phyloP scores from a whole-genome alignment of 495 filamentous ascomycete genomes.

The Penicillium manginii region DNA sequence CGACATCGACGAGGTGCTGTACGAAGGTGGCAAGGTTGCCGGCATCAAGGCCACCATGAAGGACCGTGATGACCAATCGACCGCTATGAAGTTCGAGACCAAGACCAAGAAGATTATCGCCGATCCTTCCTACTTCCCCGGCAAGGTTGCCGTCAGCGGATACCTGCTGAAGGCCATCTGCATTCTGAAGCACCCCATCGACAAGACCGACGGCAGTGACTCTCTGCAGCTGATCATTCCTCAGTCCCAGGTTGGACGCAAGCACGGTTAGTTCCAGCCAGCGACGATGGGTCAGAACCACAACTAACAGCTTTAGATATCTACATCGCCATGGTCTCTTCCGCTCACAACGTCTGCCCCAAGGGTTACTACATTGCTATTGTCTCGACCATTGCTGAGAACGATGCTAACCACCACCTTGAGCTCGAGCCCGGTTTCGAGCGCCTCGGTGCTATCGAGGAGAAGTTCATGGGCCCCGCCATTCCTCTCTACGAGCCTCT shows the following conservation, averaged over 20 bases:
- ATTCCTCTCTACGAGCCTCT: slow-evolving; percentile 94
- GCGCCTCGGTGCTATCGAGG: slow-evolving; percentile 89
- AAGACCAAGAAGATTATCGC: slow-evolving; percentile 95
- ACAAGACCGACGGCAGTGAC: slow-evolving; percentile 83
- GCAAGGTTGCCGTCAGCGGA: slow-evolving; percentile 82
- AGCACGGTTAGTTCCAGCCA: slow-evolving; percentile 68
- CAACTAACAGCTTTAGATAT: slow-evolving; percentile 67
- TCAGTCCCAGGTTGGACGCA: slow-evolving; percentile 92
- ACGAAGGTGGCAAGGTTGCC: slow-evolving; percentile 76
- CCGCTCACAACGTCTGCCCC: slow-evolving; percentile 96
- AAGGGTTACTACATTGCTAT: slow-evolving; percentile 99
- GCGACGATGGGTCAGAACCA: not conserved
- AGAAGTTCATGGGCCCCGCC: slow-evolving; percentile 93
- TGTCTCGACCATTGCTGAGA: slow-evolving; percentile 96
- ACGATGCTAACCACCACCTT: slow-evolving; percentile 86
- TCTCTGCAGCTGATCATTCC: slow-evolving; percentile 97
- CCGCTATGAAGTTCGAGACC: slow-evolving; percentile 91
- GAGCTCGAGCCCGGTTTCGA: slow-evolving; percentile 95
- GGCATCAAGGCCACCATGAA: slow-evolving; percentile 98
- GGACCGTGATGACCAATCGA: slow-evolving; percentile 71
- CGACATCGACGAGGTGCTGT: slow-evolving; percentile 83
- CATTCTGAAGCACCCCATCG: slow-evolving; percentile 93
- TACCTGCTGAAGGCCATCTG: slow-evolving; percentile 96
- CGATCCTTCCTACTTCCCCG: slow-evolving; percentile 95
- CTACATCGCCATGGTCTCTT: slow-evolving; percentile 95